phyloP scores from a whole-genome alignment of 176 grass and related monocot species.

The Cocos nucifera region DNA sequence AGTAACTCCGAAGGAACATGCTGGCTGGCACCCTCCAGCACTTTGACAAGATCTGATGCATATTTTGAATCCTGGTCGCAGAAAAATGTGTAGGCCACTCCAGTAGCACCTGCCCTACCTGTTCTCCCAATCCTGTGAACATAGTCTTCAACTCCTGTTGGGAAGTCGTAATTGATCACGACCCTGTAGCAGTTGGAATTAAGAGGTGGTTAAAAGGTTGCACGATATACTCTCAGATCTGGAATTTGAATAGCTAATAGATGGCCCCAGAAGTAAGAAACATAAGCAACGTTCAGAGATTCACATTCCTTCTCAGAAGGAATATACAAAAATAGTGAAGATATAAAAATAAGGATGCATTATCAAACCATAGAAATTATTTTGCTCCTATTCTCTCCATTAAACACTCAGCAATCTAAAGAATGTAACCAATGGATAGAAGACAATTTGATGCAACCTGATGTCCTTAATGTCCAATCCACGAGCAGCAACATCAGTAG shows the following conservation, averaged over 20 bases:
- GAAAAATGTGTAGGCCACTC: constrained; percentile 89
- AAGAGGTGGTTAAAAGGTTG: too few species aligned
- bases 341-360: too few species aligned
- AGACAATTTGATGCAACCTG: constrained; percentile 28
- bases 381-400: constrained; percentile 6
- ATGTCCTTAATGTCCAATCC: constrained; percentile 88
- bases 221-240: too few species aligned
- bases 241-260: too few species aligned
- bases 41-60: constrained; percentile 79
- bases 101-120: constrained; percentile 74
- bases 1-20: constrained; percentile 44
- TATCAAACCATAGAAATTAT: constrained; percentile 4
- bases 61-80: constrained; percentile 72
- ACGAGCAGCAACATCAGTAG: constrained; percentile 91
- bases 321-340: too few species aligned
- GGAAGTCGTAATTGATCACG: constrained; percentile 75
- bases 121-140: constrained; percentile 98
- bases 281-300: too few species aligned
- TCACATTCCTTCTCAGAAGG: too few species aligned
- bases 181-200: constrained; percentile 16
- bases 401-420: constrained; percentile 16
- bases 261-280: too few species aligned
- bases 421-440: too few species aligned
- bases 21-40: constrained; percentile 75
- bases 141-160: constrained; percentile 81